Conservation (phyloP, 202 grass and related monocot genomes). For the Hordeum pubiflorum region DNA sequence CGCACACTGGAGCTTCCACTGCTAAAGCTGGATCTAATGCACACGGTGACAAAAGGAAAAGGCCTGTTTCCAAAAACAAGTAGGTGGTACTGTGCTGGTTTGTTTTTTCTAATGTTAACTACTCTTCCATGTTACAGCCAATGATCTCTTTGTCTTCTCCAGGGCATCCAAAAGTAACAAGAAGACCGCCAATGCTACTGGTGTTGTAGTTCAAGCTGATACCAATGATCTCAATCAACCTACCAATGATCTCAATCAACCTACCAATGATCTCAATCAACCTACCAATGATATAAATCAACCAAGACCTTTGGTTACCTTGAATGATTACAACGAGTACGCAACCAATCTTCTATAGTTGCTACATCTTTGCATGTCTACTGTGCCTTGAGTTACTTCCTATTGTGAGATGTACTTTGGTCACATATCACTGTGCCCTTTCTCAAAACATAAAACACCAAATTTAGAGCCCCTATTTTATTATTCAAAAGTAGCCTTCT, state of each 20-base stretch:
- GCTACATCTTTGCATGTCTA: constrained; percentile 24
- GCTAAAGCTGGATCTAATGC: constrained; percentile 35
- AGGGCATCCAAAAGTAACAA: constrained; percentile 71
- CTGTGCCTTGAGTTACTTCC: not conserved
- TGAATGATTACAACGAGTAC: constrained; percentile 63
- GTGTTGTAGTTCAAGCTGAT: constrained; percentile 34
- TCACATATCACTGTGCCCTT: not conserved
- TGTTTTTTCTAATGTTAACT: constrained; percentile 23
- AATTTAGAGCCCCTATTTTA: not conserved
- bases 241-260: constrained; percentile 17
- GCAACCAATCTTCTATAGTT: constrained; percentile 9
- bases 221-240: constrained; percentile 40
- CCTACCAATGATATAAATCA: constrained; percentile 30
- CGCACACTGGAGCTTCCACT: constrained; percentile 56
- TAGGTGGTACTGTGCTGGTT: constrained; percentile 11
- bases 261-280: not conserved
- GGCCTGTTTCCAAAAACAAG: constrained; percentile 39
- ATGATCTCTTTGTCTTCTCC: constrained; percentile 22
- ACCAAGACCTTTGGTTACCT: constrained; percentile 42
- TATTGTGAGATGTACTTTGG: not conserved
- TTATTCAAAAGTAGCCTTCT: not conserved
- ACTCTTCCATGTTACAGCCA: constrained; percentile 2
- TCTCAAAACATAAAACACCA: not conserved
- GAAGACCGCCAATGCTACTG: constrained; percentile 31
- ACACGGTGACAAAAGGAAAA: constrained; percentile 39